Conservation (phyloP, 1,139 yeast species). For the Debaryomyces udenii region DNA sequence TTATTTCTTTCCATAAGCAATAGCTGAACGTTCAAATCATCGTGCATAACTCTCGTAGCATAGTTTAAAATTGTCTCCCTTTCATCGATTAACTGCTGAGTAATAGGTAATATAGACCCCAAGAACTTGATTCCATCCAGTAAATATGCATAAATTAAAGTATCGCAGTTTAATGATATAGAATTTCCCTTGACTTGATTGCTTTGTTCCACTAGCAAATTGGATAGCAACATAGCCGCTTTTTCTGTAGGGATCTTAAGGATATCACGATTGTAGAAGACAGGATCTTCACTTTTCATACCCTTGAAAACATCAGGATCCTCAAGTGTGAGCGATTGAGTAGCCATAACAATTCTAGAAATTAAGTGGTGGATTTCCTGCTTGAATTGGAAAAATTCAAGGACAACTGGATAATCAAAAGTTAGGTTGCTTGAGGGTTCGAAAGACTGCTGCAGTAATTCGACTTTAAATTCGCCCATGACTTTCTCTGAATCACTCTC, state of each 20-base stretch:
- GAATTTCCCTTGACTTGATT: conserved; percentile 43
- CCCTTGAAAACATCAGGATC: conserved; percentile 76
- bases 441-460: not conserved
- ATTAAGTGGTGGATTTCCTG: conserved; percentile 72
- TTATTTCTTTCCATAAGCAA: conserved; percentile 64
- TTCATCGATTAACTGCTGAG: conserved; percentile 66
- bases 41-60: conserved; percentile 77
- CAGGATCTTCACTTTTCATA: conserved; percentile 57
- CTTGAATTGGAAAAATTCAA: conserved; percentile 75
- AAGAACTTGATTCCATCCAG: conserved; percentile 49
- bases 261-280: conserved; percentile 44
- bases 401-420: conserved; percentile 62
- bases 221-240: conserved; percentile 51
- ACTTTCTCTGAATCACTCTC: conserved; percentile 20
- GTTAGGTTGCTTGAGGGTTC: conserved; percentile 28
- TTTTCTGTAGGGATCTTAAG: conserved; percentile 51
- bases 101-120: conserved; percentile 45
- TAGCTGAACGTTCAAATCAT: conserved; percentile 65
- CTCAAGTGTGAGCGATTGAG: conserved; percentile 69
- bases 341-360: conserved; percentile 62
- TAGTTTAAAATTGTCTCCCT: conserved; percentile 70
- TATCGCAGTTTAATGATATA: conserved; percentile 53
- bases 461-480: conserved; percentile 3
- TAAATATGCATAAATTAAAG: conserved; percentile 48
- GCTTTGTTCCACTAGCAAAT: conserved; percentile 49